Evolutionary conservation across 2,329 filamentous ascomycete species (phyloP), one percentile per base, ranked within the genome.

Genomic region (Phialemoniopsis sp.): DNA sequence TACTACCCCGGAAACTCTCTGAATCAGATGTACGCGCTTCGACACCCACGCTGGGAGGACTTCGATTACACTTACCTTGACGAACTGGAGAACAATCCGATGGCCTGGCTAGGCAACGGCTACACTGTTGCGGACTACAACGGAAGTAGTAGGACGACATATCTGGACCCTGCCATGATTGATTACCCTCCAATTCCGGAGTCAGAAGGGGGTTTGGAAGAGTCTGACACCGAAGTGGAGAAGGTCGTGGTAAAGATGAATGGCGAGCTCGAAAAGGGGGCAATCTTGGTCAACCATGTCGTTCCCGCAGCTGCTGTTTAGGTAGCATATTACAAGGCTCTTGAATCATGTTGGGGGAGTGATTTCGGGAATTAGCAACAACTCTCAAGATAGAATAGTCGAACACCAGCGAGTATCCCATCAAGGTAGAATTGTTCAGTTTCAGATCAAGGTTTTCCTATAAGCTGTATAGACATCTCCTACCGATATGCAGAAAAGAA

Each of bases 1-100:
- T 37, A 37, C 17, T 37, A 37, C 13, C 35, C 35, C 26, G 35
- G 35, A 4, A 37, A 37, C 26, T n/a, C 35, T 13, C 14, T 37
- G 10, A 37, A 37, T 16, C 35, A 37, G 28, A 4, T 37, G 14
- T 29, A 30, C 13, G 38, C 34, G 13, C 35, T 40, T 16, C 40
- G 40, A 5, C 32, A 42, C 7, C 42, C 45, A 13, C 45, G 45
- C 29, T 47, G 45, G 45, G 45, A 47, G 28, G 45, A 47, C 29
- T 47, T 47, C 13, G n/a, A 36, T 16, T 47, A 37, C 14, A 37
- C 21, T 7, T 37, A 29, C 16, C 35, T 29, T n/a, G 35, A 37
- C 21, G 35, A 37, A 18, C 28, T 37, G 5, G 28, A 30, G 13
- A 16, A 30, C 6, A 37, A 37, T 14, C 35, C 35, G 4, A 30